These are phyloP conservation scores for Euphorbia celastroides DNA, from an alignment of 441 rosid genomes.

Conservation along the genomic window DNA sequence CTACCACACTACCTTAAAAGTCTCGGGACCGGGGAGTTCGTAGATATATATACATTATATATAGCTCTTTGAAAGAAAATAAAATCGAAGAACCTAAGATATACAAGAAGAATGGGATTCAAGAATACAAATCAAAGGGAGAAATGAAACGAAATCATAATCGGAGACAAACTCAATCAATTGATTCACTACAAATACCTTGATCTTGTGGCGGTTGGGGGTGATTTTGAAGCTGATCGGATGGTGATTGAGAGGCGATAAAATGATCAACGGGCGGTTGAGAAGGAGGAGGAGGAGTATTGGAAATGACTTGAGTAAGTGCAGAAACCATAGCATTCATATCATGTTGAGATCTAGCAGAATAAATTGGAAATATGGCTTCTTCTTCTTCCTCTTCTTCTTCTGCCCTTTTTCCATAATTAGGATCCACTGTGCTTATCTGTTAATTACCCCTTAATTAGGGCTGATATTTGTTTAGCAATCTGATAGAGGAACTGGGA, in stretches of 20 bases:
- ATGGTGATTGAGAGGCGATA: conserved; percentile 15
- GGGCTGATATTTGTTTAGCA: background rate
- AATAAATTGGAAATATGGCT: conserved; percentile 43
- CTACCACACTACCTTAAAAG: too few species aligned
- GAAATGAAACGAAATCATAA: too few species aligned
- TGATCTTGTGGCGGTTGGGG: conserved; percentile 40
- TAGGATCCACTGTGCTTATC: conserved; percentile 40
- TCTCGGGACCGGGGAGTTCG: too few species aligned
- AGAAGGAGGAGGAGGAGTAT: conserved; percentile 16
- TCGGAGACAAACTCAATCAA: too few species aligned
- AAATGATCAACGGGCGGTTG: conserved; percentile 21
- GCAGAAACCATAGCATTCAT: conserved; percentile 63
- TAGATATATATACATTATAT: too few species aligned
- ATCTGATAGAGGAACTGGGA: background rate
- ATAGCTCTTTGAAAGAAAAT: too few species aligned
- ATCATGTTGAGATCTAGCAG: conserved; percentile 67
- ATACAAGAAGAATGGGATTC: too few species aligned
- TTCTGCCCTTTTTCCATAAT: conserved; percentile 54
- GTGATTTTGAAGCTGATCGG: conserved; percentile 9
- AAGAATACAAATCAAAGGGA: too few species aligned
- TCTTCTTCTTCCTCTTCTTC: conserved; percentile 40
- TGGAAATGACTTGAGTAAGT: conserved; percentile 73
- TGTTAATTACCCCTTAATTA: too few species aligned
- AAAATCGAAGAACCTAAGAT: too few species aligned
- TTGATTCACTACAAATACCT: conserved; percentile 39